Base-by-base conservation (phyloP, 495 filamentous ascomycete species). In the Penicillium lividum region DNA sequence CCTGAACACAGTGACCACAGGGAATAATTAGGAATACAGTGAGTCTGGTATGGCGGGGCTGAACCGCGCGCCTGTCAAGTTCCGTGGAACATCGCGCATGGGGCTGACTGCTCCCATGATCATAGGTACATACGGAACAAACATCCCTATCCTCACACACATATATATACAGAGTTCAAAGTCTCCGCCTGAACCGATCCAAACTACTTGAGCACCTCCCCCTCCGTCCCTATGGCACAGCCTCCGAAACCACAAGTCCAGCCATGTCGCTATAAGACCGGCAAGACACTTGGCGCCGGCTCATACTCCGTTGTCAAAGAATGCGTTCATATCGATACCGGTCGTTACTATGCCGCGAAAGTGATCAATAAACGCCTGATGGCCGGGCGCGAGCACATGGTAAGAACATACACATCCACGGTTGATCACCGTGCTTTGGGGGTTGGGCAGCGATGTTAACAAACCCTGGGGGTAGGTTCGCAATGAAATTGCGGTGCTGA, bases 281-380 rank as follows among this genome's bases (percentile, higher is more conserved):
- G 94, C 58, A 98, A 98, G 82, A 97, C 94, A 8, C 78, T 98
- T 31, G 94, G 94, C 55, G 92, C 94, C 5, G 94, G 94, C 57
- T 95, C 91, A 44, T 98, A 98, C 77, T 97, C 93, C 46, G 94
- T 98, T 56, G 94, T 98, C n/a, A 98, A 98, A 73, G 94, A 98
- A 76, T 98, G 94, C 72, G 92, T 98, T 18, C 95, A 98, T 73
- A 97, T 98, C 65, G 94, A 98, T 62, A 98, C 95, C 1, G 95
- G 93, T 48, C 84, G 92, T 54, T 98, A 97, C 77, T 98, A 98
- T 86, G 94, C 94, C 15, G 94, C 95, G 38, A 98, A 98, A 75
- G 95, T 98, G 22, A 98, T 98, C 76, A 98, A 98, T 74, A 98
- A 98, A 83, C 83, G 94, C 33, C 77, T 98, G 65, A 98, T 98